Base-by-base conservation (phyloP, 1,139 yeast species). In the Debaryomyces robertsiae region DNA sequence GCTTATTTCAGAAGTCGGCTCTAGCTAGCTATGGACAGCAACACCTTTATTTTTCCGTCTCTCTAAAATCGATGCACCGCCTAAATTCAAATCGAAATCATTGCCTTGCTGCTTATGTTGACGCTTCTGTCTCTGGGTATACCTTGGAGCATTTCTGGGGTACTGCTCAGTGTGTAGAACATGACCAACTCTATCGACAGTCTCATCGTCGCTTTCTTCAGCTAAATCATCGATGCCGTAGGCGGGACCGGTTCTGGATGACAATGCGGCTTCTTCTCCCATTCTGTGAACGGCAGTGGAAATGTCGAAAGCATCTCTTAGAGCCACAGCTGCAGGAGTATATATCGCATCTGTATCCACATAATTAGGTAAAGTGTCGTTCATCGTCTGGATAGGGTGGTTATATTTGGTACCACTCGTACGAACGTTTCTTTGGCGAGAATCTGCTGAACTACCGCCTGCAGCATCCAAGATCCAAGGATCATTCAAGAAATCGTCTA, bases 281-380 rank as follows among this genome's bases (percentile, higher is more conserved):
- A 81, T 81, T 61, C 98, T 82, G 59, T 90, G 96, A 6, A 93
- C 95, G 0, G 97, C 97, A 44, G 94, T 83, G 14, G 96, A 84
- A 11, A 93, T 86, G 58, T 93, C 98, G 64, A 91, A 91, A 7
- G 96, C 97, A 55, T 93, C 98, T 53, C 90, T 84, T 71, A 93
- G 77, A 0, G 95, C 95, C n/a, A 84, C 88, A 0, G 94, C 94
- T 5, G 94, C 96, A 4, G 97, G 97, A 1, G 96, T 84, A 53
- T 84, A 84, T 49, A 76, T 46, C 15, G 48, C 63, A 13, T 46
- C 46, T 27, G 50, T 53, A 34, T 50, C 50, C 32, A 60, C 55
- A 45, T 58, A 62, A 41, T 51, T 52, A 5, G 27, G 15, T 9
- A 32, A 31, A n/a, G 25, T 11, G 25, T 45, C 49, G 40, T 51